A percentile compares a stretch with the other conserved stretches of the same genome.
These are phyloP conservation scores for Microbotryum scabiosae DNA, from an alignment of 1,284 basidiomycete genomes.

Conservation along the genomic window DNA sequence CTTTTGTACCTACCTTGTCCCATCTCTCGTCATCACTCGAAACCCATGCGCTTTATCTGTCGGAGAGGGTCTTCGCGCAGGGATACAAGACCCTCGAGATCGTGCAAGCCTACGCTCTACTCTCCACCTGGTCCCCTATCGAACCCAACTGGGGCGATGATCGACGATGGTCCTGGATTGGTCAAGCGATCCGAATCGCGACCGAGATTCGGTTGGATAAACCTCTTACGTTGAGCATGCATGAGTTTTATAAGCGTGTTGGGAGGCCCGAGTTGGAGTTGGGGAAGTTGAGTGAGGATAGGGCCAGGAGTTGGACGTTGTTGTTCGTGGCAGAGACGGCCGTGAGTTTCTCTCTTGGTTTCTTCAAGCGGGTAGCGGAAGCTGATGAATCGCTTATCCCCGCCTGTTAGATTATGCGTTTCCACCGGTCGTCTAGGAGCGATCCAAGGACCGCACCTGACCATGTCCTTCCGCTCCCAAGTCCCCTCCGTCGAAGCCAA, in stretches of 20 bases:
- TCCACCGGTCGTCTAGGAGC: slow-evolving; percentile 21
- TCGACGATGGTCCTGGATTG: slow-evolving; percentile 20
- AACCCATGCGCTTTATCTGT: slow-evolving; percentile 10
- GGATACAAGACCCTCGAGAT: slow-evolving; percentile 26
- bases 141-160: slow-evolving; percentile 28
- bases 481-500: slow-evolving; percentile 5
- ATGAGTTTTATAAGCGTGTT: slow-evolving; percentile 13
- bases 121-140: slow-evolving; percentile 18
- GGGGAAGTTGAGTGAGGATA: slow-evolving; percentile 3
- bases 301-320: slow-evolving; percentile 20
- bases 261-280: slow-evolving; percentile 12
- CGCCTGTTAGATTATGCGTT: slow-evolving; percentile 11
- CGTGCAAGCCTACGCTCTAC: slow-evolving; percentile 17
- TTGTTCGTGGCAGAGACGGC: slow-evolving; percentile 18
- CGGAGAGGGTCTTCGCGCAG: slow-evolving; percentile 14
- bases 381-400: background rate
- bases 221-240: slow-evolving; percentile 13
- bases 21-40: slow-evolving; percentile 9
- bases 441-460: slow-evolving; percentile 5
- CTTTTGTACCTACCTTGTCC: slow-evolving; percentile 6
- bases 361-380: too few species aligned
- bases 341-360: slow-evolving; percentile 5
- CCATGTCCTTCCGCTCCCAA: slow-evolving; percentile 1
- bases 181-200: slow-evolving; percentile 12
- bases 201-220: slow-evolving; percentile 28